phyloP scores from a whole-genome alignment of 805 yeast genomes.

The Brettanomyces anomalus region DNA sequence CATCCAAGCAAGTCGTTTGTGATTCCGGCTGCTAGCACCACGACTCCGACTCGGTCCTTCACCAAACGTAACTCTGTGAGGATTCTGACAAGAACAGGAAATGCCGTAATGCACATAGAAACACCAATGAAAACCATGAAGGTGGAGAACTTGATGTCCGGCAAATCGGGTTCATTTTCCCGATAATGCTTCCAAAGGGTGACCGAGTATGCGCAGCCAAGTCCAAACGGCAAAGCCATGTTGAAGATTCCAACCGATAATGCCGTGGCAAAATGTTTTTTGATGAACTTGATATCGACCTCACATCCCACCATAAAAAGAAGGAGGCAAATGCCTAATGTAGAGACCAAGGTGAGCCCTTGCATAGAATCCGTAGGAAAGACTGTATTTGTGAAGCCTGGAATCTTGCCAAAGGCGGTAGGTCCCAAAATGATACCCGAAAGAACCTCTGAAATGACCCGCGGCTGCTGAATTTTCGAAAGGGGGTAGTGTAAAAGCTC shows the following conservation, averaged over 20 bases:
- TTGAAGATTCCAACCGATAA: constrained; percentile 59
- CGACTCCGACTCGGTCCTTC: constrained; percentile 61
- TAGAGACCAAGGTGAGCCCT: constrained; percentile 59
- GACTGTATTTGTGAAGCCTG: constrained; percentile 53
- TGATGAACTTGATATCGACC: constrained; percentile 60
- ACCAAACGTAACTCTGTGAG: constrained; percentile 63
- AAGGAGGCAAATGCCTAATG: constrained; percentile 65
- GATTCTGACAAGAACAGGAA: constrained; percentile 76
- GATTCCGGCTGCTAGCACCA: constrained; percentile 78
- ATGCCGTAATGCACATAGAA: constrained; percentile 78
- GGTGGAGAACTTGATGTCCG: constrained; percentile 51
- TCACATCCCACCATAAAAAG: constrained; percentile 74
- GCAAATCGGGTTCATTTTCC: constrained; percentile 24
- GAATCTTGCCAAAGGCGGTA: constrained; percentile 63
- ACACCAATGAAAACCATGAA: constrained; percentile 76
- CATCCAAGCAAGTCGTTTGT: constrained; percentile 75
- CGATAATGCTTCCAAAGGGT: constrained; percentile 56
- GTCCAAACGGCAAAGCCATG: constrained; percentile 72
- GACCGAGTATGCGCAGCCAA: constrained; percentile 63
- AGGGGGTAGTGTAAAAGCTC: constrained; percentile 55
- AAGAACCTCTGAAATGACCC: constrained; percentile 75
- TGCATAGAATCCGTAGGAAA: constrained; percentile 59
- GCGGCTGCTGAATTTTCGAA: constrained; percentile 58
- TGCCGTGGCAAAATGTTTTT: constrained; percentile 52
- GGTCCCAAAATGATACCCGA: constrained; percentile 74